Evolutionary conservation across 495 filamentous ascomycete species (phyloP), one percentile per base, ranked within the genome.

Genomic region (Physcia stellaris): DNA sequence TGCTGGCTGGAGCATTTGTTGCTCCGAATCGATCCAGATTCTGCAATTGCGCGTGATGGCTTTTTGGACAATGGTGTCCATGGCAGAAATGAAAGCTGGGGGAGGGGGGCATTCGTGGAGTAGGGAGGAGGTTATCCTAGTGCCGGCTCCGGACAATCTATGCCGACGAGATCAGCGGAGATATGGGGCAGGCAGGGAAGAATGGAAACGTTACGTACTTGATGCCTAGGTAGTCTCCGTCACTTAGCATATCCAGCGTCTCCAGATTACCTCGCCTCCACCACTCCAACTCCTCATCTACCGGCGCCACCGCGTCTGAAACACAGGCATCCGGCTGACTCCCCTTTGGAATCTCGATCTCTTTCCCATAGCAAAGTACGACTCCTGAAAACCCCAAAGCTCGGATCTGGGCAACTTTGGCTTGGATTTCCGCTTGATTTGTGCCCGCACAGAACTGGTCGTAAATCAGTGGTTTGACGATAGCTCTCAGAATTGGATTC

Each of bases 121-220:
- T 12, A 41, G 39, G 19, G 19, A 16, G 12, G 19, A 17, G 2
- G 39, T 41, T 4, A 33, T 24, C 4, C 7, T 13, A 7, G 19
- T 22, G n/a, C 85, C 85, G 17, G 83, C 81, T 12, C 85, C 85
- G 13, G 78, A 81, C 59, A 83, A 83, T 57, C 65, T 68, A 45
- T 9, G 12, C 26, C n/a, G 27, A 19, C 11, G 42, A 27, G 22
- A 29, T 30, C 40, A 31, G 35, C 31, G 11, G 9, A 35, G 17
- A 36, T 21, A 39, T 37, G 22, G 4, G 13, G n/a, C 22, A 20
- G 12, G 10, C 9, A 24, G 4, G 6, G 10, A 27, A 31, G 6
- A 28, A 18, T n/a, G 9, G 4, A 12, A 3, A 27, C 7, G 12
- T 28, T 0, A 47, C 65, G 46, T 55, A 74, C 63, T 93, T 93